Conservation (phyloP, 805 yeast genomes). For the Candida loeiensis region DNA sequence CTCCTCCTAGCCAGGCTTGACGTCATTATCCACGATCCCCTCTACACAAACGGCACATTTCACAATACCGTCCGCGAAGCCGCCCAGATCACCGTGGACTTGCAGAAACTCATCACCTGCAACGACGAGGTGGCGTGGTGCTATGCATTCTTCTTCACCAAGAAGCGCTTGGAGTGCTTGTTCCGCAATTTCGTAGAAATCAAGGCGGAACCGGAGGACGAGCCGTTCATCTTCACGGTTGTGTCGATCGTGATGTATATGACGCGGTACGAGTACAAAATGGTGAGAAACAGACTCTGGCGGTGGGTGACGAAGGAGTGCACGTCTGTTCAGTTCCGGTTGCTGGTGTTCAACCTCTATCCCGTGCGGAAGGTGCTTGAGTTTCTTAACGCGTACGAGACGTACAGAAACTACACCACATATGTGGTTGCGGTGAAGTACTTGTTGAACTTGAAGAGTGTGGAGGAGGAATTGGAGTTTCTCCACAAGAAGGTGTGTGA, state of each 20-base stretch:
- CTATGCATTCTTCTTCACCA: slow-evolving; percentile 1
- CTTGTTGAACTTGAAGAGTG: background rate
- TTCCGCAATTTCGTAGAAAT: background rate
- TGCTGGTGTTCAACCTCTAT: background rate
- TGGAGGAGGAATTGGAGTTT: background rate
- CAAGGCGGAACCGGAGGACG: background rate
- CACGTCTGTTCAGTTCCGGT: background rate
- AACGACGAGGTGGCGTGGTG: background rate
- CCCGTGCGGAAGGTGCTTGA: background rate
- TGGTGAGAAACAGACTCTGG: background rate
- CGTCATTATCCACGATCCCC: background rate
- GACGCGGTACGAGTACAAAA: background rate
- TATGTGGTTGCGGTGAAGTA: background rate
- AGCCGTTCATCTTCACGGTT: background rate
- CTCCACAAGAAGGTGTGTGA: background rate
- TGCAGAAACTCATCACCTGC: background rate
- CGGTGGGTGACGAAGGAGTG: background rate
- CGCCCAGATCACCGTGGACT: background rate
- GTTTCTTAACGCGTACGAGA: background rate
- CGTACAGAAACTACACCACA: background rate
- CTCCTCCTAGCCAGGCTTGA: background rate
- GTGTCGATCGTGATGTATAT: background rate
- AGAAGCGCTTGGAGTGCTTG: background rate
- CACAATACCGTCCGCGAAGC: background rate
- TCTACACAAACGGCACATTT: background rate